A percentile compares a stretch with the other conserved stretches of the same genome.
phyloP scores from a whole-genome alignment of 2,329 filamentous ascomycete species.

The Celoporthe dispersa region DNA sequence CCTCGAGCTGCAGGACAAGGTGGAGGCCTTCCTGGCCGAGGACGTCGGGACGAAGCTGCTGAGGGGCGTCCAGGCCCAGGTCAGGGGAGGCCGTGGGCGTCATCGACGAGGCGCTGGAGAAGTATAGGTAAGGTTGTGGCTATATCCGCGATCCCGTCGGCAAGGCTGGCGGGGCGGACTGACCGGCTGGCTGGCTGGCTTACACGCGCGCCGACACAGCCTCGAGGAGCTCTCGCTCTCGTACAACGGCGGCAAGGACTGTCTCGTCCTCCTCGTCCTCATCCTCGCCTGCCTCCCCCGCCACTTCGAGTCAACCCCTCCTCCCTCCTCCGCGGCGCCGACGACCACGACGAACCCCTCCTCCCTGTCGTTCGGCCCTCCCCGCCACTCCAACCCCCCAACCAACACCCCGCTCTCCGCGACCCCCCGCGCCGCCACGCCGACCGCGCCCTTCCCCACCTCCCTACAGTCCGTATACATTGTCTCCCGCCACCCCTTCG shows the following conservation, averaged over 20 bases:
- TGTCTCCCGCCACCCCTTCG: constrained; percentile 80
- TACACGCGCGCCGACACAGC: constrained; percentile 46
- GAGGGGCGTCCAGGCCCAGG: constrained; percentile 72
- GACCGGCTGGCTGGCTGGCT: neutral
- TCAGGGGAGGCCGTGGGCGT: constrained; percentile 72
- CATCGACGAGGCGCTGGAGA: constrained; percentile 73
- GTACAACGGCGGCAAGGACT: constrained; percentile 98
- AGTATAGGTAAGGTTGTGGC: constrained; percentile 69
- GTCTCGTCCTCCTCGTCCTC: constrained; percentile 86
- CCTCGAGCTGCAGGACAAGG: constrained; percentile 59
- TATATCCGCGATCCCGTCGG: neutral
- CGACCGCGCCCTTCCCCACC: constrained; percentile 42
- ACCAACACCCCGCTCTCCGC: constrained; percentile 27
- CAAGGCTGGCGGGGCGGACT: neutral
- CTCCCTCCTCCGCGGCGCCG: constrained; percentile 36
- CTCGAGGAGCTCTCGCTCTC: constrained; percentile 82
- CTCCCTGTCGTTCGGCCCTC: constrained; percentile 7
- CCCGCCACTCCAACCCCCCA: constrained; percentile 19
- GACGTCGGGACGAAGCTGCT: constrained; percentile 58
- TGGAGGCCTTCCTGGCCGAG: constrained; percentile 69
- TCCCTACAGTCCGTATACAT: constrained; percentile 85
- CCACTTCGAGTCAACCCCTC: constrained; percentile 38
- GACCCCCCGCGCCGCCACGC: constrained; percentile 25
- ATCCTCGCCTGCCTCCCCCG: constrained; percentile 70
- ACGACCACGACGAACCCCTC: constrained; percentile 23